phyloP scores from a whole-genome alignment of 2,329 filamentous ascomycete species.

The Fonsecaea monophora region DNA sequence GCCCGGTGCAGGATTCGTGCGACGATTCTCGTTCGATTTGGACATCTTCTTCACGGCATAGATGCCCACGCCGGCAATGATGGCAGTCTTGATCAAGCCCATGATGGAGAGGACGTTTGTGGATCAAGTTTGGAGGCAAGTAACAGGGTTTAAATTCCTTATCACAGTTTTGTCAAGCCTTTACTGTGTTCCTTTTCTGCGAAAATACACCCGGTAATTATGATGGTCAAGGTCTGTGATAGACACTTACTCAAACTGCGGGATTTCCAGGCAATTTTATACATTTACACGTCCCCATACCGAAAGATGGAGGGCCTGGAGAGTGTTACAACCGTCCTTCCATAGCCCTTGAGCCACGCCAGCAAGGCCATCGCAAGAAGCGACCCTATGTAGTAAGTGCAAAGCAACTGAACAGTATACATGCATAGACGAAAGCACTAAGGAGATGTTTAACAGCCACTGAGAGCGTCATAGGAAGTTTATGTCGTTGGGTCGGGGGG shows the following conservation, averaged over 20 bases:
- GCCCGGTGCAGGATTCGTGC: conserved; percentile 6
- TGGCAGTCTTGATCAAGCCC: conserved; percentile 29
- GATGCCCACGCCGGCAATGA: conserved; percentile 26
- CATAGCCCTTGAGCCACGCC: neutral
- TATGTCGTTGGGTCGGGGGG: neutral
- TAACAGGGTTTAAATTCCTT: neutral
- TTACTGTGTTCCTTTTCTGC: neutral
- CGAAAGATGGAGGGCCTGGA: neutral
- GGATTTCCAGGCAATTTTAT: conserved; percentile 1
- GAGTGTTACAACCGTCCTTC: neutral
- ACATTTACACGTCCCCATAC: neutral
- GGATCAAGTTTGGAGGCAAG: neutral
- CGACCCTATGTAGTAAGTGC: neutral
- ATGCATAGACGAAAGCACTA: neutral
- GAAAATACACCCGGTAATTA: neutral
- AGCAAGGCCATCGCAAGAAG: conserved; percentile 9
- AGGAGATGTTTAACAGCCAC: neutral
- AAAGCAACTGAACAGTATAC: neutral
- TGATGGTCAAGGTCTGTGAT: neutral
- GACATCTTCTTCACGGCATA: conserved; percentile 26
- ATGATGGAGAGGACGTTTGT: conserved; percentile 4
- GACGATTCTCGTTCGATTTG: conserved; percentile 6
- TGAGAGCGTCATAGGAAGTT: neutral
- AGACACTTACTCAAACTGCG: neutral
- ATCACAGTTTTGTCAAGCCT: neutral